Conservation (phyloP, 139 green algal genomes). For the Coelastrella sp. region DNA sequence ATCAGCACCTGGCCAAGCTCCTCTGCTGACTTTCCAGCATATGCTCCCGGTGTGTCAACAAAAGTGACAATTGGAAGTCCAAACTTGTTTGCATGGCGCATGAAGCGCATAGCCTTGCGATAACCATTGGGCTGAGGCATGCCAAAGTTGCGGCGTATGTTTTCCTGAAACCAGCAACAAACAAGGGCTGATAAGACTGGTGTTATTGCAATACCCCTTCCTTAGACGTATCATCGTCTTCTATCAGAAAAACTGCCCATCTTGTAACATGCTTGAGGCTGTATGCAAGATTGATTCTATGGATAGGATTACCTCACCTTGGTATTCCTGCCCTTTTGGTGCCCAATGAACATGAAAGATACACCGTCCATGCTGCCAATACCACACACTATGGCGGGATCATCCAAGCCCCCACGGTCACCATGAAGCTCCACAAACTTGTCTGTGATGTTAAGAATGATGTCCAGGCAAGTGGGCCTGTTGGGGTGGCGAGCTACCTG, state of each 20-base stretch:
- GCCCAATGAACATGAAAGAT: slow-evolving; percentile 98
- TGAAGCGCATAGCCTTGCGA: slow-evolving; percentile 97
- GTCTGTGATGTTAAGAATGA: slow-evolving; percentile 97
- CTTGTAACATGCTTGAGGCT: no score
- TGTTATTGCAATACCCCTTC: background rate
- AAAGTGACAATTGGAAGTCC: slow-evolving; percentile 97
- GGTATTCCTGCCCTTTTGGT: slow-evolving; percentile 98
- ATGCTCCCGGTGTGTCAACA: slow-evolving; percentile 97
- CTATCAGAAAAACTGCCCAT: no score
- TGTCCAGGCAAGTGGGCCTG: slow-evolving; percentile 96
- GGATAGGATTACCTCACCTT: no score
- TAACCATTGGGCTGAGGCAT: slow-evolving; percentile 98
- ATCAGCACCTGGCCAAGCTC: slow-evolving; percentile 90
- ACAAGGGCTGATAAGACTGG: background rate
- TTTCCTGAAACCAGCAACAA: slow-evolving; percentile 75
- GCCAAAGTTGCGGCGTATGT: slow-evolving; percentile 95
- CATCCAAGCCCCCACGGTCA: slow-evolving; percentile 91
- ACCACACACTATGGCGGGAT: slow-evolving; percentile 95
- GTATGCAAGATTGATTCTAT: no score
- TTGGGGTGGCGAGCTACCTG: slow-evolving; percentile 97
- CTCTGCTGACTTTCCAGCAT: slow-evolving; percentile 92
- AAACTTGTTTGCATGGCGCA: slow-evolving; percentile 96
- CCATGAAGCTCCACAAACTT: slow-evolving; percentile 98
- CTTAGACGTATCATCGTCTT: no score
- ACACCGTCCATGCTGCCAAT: slow-evolving; percentile 92